Percentiles rank a stretch among this genome's conserved stretches.
Evolutionary conservation across 768 basidiomycete genomes (phyloP).

Genomic region (Clavaria fumosa): DNA sequence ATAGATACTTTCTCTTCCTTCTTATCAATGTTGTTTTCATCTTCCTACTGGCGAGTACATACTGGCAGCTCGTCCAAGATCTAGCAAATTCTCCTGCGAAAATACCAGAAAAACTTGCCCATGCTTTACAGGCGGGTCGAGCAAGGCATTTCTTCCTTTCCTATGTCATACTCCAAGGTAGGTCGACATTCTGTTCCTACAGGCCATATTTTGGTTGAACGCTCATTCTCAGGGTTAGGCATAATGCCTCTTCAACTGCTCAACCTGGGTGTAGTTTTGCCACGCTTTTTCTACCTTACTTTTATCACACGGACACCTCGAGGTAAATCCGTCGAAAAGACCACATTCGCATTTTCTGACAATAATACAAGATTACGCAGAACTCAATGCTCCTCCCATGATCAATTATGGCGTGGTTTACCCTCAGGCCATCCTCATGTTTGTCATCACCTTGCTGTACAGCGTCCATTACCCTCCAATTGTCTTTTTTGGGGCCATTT

Average conservation of each 20-base stretch:
- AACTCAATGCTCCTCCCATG: slow-evolving; percentile 94
- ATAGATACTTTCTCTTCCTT: slow-evolving; percentile 86
- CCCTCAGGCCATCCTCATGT: slow-evolving; percentile 91
- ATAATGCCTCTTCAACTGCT: slow-evolving; percentile 94
- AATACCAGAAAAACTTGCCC: slow-evolving; percentile 84
- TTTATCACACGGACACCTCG: slow-evolving; percentile 83
- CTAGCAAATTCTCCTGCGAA: slow-evolving; percentile 88
- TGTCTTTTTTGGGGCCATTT: slow-evolving; percentile 86
- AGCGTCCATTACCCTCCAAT: slow-evolving; percentile 94
- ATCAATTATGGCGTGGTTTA: slow-evolving; percentile 97
- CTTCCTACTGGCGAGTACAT: slow-evolving; percentile 82
- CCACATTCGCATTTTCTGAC: neutral
- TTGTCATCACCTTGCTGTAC: slow-evolving; percentile 88
- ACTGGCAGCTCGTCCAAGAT: slow-evolving; percentile 83
- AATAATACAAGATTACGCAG: slow-evolving; percentile 62
- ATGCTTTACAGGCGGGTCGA: slow-evolving; percentile 61
- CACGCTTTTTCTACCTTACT: slow-evolving; percentile 54
- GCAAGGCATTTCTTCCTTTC: slow-evolving; percentile 77
- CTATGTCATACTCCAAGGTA: slow-evolving; percentile 75
- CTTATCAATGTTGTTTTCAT: slow-evolving; percentile 89
- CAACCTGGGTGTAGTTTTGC: slow-evolving; percentile 79
- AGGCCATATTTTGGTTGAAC: slow-evolving; percentile 4
- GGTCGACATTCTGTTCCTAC: neutral
- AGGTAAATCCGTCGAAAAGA: slow-evolving; percentile 29
- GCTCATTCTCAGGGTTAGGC: slow-evolving; percentile 44